A percentile compares a stretch with the other conserved stretches of the same genome.
phyloP scores from a whole-genome alignment of 306 rosid genomes.

The Pterocarpus macrocarpus region DNA sequence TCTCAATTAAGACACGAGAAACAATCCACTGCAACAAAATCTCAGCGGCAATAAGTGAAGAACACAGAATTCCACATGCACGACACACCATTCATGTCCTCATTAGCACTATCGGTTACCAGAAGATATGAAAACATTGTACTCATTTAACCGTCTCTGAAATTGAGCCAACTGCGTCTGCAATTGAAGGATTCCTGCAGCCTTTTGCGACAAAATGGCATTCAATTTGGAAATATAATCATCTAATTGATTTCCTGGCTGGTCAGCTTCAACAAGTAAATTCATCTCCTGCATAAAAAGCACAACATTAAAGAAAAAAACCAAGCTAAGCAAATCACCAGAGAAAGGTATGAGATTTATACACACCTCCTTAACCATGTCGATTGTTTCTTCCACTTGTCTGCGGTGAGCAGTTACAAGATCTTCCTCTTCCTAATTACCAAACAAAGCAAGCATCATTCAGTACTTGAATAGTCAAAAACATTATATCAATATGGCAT shows the following conservation, averaged over 20 bases:
- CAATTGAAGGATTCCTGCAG: slow-evolving; percentile 78
- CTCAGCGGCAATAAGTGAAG: slow-evolving; percentile 37
- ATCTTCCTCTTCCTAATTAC: slow-evolving; percentile 85
- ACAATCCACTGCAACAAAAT: slow-evolving; percentile 42
- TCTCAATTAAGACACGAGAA: slow-evolving; percentile 41
- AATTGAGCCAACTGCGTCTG: slow-evolving; percentile 86
- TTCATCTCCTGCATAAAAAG: slow-evolving; percentile 81
- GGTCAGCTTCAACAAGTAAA: slow-evolving; percentile 81
- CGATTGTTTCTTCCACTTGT: slow-evolving; percentile 94
- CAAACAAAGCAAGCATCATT: slow-evolving; percentile 42
- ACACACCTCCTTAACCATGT: slow-evolving; percentile 82
- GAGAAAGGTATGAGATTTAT: slow-evolving; percentile 17
- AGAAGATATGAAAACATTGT: slow-evolving; percentile 66
- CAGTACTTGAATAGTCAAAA: slow-evolving; percentile 32
- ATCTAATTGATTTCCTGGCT: slow-evolving; percentile 87
- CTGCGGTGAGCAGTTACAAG: slow-evolving; percentile 83
- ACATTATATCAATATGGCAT: background rate
- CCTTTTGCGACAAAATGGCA: slow-evolving; percentile 82
- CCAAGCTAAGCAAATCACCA: slow-evolving; percentile 2
- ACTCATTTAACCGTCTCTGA: slow-evolving; percentile 80
- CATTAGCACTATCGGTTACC: slow-evolving; percentile 55
- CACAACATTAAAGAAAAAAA: slow-evolving; percentile 27
- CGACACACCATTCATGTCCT: slow-evolving; percentile 30
- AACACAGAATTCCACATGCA: slow-evolving; percentile 38
- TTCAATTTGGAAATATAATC: slow-evolving; percentile 77